Evolutionary conservation across 139 green algal genomes (phyloP).

Genomic region (Chlamydomonas sphaeroides): DNA sequence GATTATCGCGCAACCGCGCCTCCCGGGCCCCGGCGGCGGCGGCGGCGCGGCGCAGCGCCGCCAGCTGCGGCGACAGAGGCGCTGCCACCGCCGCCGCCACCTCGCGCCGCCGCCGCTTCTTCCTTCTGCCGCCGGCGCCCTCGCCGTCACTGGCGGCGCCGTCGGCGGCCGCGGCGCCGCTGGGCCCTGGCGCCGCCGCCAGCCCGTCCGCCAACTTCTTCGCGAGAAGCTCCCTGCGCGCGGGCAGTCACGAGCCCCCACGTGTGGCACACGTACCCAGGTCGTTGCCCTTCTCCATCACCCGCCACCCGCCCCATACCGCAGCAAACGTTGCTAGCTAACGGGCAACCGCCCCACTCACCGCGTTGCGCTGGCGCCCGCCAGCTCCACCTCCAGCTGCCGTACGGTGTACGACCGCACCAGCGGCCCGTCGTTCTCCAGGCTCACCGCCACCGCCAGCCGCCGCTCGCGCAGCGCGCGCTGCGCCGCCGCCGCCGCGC

Average conservation of each 20-base stretch:
- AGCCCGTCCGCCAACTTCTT: background rate
- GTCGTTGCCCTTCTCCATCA: no score
- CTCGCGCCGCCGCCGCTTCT: background rate
- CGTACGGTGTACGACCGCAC: background rate
- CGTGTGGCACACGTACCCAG: background rate
- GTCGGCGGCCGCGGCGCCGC: background rate
- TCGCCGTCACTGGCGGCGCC: background rate
- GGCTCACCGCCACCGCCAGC: constrained; percentile 11
- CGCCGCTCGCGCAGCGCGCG: no score
- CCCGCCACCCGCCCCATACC: background rate
- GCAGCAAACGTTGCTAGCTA: no score
- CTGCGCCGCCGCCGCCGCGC: no score
- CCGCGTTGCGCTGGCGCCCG: background rate
- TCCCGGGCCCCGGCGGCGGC: background rate
- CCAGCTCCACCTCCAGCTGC: constrained; percentile 21
- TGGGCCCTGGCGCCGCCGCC: no score
- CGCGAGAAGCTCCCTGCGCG: no score
- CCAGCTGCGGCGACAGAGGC: background rate
- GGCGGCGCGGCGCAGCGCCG: background rate
- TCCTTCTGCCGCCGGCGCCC: no score
- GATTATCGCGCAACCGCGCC: background rate
- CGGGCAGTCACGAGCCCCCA: background rate
- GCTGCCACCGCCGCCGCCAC: background rate
- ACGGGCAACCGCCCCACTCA: background rate
- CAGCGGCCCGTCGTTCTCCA: constrained; percentile 28